A percentile compares a stretch with the other conserved stretches of the same genome.
phyloP scores from a whole-genome alignment of 2,329 filamentous ascomycete genomes.

The Neurospora crassa region DNA sequence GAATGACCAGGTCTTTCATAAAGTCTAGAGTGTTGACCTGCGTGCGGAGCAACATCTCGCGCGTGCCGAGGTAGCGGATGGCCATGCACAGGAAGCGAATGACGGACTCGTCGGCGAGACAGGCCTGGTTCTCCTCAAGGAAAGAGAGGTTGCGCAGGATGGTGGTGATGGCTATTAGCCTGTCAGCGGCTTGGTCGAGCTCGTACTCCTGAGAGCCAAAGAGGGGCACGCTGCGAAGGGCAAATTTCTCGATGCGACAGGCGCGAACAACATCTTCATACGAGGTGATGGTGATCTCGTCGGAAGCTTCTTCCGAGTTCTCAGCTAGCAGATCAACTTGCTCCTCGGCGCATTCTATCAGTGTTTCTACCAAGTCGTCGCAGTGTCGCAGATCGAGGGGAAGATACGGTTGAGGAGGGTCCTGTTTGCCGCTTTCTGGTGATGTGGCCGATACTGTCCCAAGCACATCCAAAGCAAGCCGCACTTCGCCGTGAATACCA shows the following conservation, averaged over 20 bases:
- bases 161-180: conserved; percentile 81
- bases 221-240: conserved; percentile 59
- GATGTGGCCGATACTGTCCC: conserved; percentile 25
- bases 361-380: conserved; percentile 78
- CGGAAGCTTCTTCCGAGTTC: conserved; percentile 74
- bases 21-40: conserved; percentile 85
- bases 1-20: conserved; percentile 88
- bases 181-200: conserved; percentile 77
- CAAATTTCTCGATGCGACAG: conserved; percentile 65
- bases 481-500: conserved; percentile 81
- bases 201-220: conserved; percentile 73
- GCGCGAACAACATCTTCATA: conserved; percentile 83
- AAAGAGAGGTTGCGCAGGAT: conserved; percentile 92
- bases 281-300: conserved; percentile 70
- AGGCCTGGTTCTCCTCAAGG: conserved; percentile 59
- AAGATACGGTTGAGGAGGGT: conserved; percentile 40
- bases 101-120: conserved; percentile 66
- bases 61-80: conserved; percentile 79
- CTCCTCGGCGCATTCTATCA: conserved; percentile 85
- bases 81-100: conserved; percentile 76
- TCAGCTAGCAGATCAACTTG: conserved; percentile 79
- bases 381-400: conserved; percentile 62
- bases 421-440: neutral
- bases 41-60: conserved; percentile 74
- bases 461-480: conserved; percentile 78